phyloP scores from a whole-genome alignment of 345 rosid species.

The Viola odorata region DNA sequence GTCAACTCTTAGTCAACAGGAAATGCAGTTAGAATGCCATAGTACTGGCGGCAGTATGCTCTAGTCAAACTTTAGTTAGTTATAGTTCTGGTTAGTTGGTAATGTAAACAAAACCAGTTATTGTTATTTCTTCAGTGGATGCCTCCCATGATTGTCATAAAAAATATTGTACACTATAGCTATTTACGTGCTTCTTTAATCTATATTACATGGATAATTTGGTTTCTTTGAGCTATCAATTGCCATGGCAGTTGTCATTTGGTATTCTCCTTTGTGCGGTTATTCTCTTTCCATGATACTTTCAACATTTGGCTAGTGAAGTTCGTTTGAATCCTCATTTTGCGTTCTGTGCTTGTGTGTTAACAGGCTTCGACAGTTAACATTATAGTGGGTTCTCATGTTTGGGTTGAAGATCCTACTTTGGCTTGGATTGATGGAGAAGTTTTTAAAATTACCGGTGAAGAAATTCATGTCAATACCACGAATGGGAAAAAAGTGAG shows the following conservation, averaged over 20 bases:
- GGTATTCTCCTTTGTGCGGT: not conserved
- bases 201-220: not conserved
- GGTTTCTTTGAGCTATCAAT: not conserved
- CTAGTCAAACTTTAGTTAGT: not conserved
- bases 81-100: not conserved
- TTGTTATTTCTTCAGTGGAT: slow-evolving; percentile 2
- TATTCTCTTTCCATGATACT: not conserved
- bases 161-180: not conserved
- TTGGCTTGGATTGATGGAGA: slow-evolving; percentile 95
- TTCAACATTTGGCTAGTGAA: not conserved
- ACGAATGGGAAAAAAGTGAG: slow-evolving; percentile 76
- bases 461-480: slow-evolving; percentile 63
- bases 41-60: not conserved
- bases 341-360: not conserved
- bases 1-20: slow-evolving; percentile 4
- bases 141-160: not conserved
- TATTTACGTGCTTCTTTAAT: not conserved
- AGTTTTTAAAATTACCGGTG: slow-evolving; percentile 65
- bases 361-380: slow-evolving; percentile 76
- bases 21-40: not conserved
- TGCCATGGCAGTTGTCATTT: not conserved
- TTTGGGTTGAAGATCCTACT: slow-evolving; percentile 83
- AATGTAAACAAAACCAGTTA: too few relatives aligned
- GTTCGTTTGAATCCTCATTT: not conserved
- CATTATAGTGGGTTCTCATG: slow-evolving; percentile 93